Conservation (phyloP, 1,139 yeast species). For the Pichia sp. region DNA sequence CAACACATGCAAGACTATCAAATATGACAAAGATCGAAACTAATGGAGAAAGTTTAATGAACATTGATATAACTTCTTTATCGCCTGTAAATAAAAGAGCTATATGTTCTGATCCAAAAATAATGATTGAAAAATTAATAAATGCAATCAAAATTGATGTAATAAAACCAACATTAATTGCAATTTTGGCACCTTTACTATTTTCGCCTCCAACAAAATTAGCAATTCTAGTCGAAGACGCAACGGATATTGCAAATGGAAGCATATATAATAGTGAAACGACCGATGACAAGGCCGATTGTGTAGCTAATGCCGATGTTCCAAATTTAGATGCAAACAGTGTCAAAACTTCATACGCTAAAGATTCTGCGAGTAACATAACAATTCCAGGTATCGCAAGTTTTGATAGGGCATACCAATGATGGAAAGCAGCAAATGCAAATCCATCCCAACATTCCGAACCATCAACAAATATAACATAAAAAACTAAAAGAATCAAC, state of each 20-base stretch:
- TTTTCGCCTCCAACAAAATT: slow-evolving; percentile 80
- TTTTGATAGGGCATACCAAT: slow-evolving; percentile 54
- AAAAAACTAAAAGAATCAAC: slow-evolving; percentile 48
- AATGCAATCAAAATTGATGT: slow-evolving; percentile 56
- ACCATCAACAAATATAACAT: slow-evolving; percentile 57
- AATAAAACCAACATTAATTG: slow-evolving; percentile 58
- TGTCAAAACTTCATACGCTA: slow-evolving; percentile 69
- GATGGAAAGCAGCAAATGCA: slow-evolving; percentile 41
- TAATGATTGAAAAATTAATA: slow-evolving; percentile 48
- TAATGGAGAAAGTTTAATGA: slow-evolving; percentile 54
- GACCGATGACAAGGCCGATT: slow-evolving; percentile 76
- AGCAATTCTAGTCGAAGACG: slow-evolving; percentile 82
- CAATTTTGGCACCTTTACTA: slow-evolving; percentile 52
- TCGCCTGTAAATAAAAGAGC: slow-evolving; percentile 70
- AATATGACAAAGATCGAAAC: slow-evolving; percentile 70
- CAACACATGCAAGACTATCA: slow-evolving; percentile 77
- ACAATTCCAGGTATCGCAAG: slow-evolving; percentile 69
- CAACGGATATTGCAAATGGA: slow-evolving; percentile 86
- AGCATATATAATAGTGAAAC: slow-evolving; percentile 79
- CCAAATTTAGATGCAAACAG: slow-evolving; percentile 76
- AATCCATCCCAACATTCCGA: slow-evolving; percentile 70
- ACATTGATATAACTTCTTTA: slow-evolving; percentile 49
- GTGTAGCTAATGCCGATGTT: slow-evolving; percentile 78
- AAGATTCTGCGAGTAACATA: slow-evolving; percentile 68
- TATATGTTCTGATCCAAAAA: slow-evolving; percentile 46